Evolutionary conservation across 2,329 filamentous ascomycete genomes (phyloP).

Genomic region (Akanthomyces lecanii): DNA sequence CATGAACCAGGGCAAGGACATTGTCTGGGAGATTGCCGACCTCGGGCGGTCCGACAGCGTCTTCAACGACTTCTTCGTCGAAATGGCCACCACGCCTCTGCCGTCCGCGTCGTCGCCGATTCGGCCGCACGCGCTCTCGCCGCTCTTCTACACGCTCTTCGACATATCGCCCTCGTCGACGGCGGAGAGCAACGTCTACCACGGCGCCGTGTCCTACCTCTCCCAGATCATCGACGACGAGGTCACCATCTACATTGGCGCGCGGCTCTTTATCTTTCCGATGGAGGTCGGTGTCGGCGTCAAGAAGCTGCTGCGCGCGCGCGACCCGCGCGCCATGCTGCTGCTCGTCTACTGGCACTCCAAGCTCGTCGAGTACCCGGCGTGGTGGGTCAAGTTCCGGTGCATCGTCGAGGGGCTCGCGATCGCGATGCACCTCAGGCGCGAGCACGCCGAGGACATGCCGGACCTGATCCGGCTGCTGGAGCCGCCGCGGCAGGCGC

Average conservation of each 20-base stretch:
- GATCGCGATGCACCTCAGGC: constrained; percentile 34
- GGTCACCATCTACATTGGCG: constrained; percentile 34
- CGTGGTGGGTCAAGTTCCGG: constrained; percentile 43
- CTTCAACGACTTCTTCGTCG: constrained; percentile 31
- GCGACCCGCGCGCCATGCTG: constrained; percentile 47
- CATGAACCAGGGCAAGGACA: constrained; percentile 49
- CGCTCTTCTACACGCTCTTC: constrained; percentile 26
- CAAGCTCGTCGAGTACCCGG: constrained; percentile 34
- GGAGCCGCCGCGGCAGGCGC: constrained; percentile 9
- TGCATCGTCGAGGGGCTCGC: constrained; percentile 42
- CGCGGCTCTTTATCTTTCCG: constrained; percentile 40
- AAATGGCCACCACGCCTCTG: constrained; percentile 3
- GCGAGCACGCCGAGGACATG: constrained; percentile 1
- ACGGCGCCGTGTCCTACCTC: constrained; percentile 28
- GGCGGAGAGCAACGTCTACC: constrained; percentile 24
- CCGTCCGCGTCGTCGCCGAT: constrained; percentile 4
- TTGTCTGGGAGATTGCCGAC: constrained; percentile 45
- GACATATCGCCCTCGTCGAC: constrained; percentile 18
- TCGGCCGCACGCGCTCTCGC: constrained; percentile 24
- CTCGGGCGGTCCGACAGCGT: constrained; percentile 42
- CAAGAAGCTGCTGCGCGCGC: constrained; percentile 37
- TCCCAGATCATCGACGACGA: constrained; percentile 31
- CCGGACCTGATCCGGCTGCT: background rate
- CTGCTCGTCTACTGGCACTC: constrained; percentile 51
- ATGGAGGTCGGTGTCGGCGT: constrained; percentile 38